Evolutionary conservation across 495 filamentous ascomycete species (phyloP), one percentile per base, ranked within the genome.

Genomic region (Friedmanniomyces endolithicus): DNA sequence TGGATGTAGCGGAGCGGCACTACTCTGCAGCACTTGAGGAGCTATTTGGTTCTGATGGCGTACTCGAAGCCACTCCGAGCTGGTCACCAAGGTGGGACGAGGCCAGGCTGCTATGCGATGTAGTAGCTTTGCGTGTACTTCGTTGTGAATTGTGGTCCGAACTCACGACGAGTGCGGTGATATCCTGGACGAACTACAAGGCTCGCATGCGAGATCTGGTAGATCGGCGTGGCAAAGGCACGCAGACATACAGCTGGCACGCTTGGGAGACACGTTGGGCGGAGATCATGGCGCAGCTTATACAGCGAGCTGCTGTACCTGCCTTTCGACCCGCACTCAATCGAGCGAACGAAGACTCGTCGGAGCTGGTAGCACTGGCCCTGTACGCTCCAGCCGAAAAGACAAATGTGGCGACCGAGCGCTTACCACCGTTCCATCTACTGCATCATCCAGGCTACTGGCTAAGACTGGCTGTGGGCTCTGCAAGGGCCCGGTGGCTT

Each of bases 401-500:
- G 66, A 71, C 70, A 2, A 69, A 82, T 11, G 71, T 81, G 33
- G 72, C 78, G 6, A 69, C 70, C 1, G 87, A 94, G 60, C 72
- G 78, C 41, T 68, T 88, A 11, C 75, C 76, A 37, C 86, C 89
- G 0, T 90, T 82, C 80, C 84, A 96, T 52, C 68, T 80, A 11
- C 74, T 96, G 6, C 89, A 95, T 55, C 90, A 96, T 59, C 71
- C 84, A 12, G 90, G 89, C 0, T 96, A 94, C 64, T 96, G 90
- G 86, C 79, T 86, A 50, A 77, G 81, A 24, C 65, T 80, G 14
- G 82, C 87, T 1, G 79, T 84, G 0, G 81, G 79, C 48, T 82
- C 88, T 59, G 68, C 81, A 2, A 75, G 76, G 44, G 65, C 71
- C 19, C 79, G 88, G 19, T 75, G 78, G 46, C 65, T 49, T 2